phyloP scores from a whole-genome alignment of 2,329 filamentous ascomycete species.

The Penicillium griseofulvum region DNA sequence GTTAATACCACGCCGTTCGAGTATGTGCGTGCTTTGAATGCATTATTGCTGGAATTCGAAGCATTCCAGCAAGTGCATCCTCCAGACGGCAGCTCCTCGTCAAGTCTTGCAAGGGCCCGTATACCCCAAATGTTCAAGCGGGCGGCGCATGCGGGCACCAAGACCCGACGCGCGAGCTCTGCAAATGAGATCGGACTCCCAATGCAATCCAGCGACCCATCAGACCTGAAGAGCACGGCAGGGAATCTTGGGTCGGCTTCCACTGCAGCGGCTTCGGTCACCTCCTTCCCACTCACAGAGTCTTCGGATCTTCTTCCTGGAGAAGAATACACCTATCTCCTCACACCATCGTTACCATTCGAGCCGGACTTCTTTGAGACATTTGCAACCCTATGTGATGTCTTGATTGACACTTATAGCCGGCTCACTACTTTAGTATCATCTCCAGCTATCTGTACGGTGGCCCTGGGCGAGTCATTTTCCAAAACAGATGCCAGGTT shows the following conservation, averaged over 20 bases:
- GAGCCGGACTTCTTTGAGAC: conserved; percentile 97
- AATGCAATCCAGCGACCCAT: conserved; percentile 49
- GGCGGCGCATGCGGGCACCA: conserved; percentile 56
- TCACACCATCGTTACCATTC: conserved; percentile 91
- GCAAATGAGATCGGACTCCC: conserved; percentile 60
- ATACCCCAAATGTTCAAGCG: conserved; percentile 82
- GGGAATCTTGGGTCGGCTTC: conserved; percentile 40
- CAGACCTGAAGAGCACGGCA: conserved; percentile 48
- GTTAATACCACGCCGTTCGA: conserved; percentile 75
- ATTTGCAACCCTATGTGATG: conserved; percentile 92
- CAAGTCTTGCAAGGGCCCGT: conserved; percentile 71
- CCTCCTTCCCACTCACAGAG: conserved; percentile 48
- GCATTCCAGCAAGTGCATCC: conserved; percentile 85
- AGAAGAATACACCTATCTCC: conserved; percentile 81
- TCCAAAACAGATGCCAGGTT: conserved; percentile 83
- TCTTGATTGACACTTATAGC: conserved; percentile 87
- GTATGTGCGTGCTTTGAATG: conserved; percentile 82
- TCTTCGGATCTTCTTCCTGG: conserved; percentile 67
- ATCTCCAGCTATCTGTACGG: conserved; percentile 69
- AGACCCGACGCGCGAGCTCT: conserved; percentile 57
- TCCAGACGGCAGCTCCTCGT: conserved; percentile 67
- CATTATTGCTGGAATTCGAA: conserved; percentile 86
- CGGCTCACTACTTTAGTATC: conserved; percentile 72
- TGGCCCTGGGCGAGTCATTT: conserved; percentile 76
- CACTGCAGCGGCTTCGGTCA: conserved; percentile 38